These are phyloP conservation scores for Colletotrichum lini DNA, from an alignment of 2,329 filamentous ascomycete genomes.

Conservation along the genomic window DNA sequence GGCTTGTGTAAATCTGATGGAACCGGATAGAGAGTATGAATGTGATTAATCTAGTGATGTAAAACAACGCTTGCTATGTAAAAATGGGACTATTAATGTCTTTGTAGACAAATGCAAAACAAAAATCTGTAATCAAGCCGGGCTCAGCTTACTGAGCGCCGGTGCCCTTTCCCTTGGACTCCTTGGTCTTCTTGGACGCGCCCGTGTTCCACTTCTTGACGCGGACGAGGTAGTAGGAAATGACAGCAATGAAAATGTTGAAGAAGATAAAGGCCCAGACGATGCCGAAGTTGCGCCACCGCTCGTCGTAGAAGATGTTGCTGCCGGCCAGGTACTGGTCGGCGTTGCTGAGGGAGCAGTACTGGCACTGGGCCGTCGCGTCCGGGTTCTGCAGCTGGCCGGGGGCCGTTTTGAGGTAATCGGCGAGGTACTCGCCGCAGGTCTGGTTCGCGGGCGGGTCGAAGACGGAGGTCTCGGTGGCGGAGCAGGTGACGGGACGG, in stretches of 20 bases:
- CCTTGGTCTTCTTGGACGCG: constrained; percentile 28
- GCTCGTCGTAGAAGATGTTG: constrained; percentile 64
- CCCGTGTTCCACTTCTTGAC: constrained; percentile 39
- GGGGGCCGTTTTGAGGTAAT: constrained; percentile 63
- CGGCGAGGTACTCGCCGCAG: constrained; percentile 74
- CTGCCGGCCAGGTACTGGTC: constrained; percentile 69
- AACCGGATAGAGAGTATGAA: too few relatives aligned
- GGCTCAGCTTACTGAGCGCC: constrained; percentile 10
- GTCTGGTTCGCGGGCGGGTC: constrained; percentile 73
- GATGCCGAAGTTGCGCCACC: constrained; percentile 80
- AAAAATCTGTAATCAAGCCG: constrained; percentile 2
- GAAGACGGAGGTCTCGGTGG: constrained; percentile 74
- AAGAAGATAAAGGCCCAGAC: constrained; percentile 77
- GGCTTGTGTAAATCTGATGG: too few relatives aligned
- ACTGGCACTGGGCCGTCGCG: constrained; percentile 71
- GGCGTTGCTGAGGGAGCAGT: constrained; percentile 76
- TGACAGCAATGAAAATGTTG: constrained; percentile 71
- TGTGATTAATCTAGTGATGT: background rate
- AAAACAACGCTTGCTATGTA: constrained; percentile 34
- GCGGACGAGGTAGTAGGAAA: constrained; percentile 71
- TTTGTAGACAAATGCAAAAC: background rate
- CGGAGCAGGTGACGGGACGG: constrained; percentile 65
- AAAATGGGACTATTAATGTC: constrained; percentile 22
- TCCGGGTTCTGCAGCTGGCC: constrained; percentile 76
- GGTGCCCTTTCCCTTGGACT: constrained; percentile 24